Evolutionary conservation across 208 protist species (phyloP).

Genomic region (Blastocrithidia nonstop): DNA sequence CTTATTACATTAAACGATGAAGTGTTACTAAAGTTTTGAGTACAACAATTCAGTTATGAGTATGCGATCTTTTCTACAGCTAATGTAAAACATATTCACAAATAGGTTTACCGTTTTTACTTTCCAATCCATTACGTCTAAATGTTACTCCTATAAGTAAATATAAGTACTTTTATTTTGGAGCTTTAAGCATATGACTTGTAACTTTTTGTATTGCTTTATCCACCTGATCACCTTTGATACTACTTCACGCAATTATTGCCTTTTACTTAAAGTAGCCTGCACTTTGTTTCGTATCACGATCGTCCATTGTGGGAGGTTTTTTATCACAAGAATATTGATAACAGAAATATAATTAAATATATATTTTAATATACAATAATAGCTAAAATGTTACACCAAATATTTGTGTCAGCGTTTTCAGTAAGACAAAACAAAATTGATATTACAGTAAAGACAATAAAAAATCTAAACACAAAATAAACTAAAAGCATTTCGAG

Average conservation of each 20-base stretch:
- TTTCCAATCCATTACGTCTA: conserved; percentile 13
- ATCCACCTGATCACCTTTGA: conserved; percentile 55
- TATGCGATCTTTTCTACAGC: conserved; percentile 57
- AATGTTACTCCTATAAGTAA: conserved; percentile 47
- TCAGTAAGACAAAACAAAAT: not conserved
- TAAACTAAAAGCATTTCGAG: not conserved
- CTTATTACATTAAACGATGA: conserved; percentile 51
- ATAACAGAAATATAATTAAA: not conserved
- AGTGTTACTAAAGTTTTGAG: conserved; percentile 64
- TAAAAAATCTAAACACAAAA: not conserved
- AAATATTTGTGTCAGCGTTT: not conserved
- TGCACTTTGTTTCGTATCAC: conserved; percentile 46
- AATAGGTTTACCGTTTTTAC: conserved; percentile 12
- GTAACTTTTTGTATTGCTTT: conserved; percentile 69
- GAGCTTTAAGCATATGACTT: conserved; percentile 69
- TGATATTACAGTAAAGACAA: conserved; percentile 5
- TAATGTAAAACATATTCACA: conserved; percentile 56
- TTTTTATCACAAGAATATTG: not conserved
- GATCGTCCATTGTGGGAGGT: conserved; percentile 23
- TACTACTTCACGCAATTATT: conserved; percentile 32
- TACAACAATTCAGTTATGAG: conserved; percentile 75
- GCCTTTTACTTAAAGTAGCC: conserved; percentile 78
- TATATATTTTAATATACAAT: not conserved
- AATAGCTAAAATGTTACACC: not conserved
- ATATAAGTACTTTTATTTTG: conserved; percentile 79